Conservation (phyloP, 2,329 filamentous ascomycete genomes). For the Plenodomus biglobosus region DNA sequence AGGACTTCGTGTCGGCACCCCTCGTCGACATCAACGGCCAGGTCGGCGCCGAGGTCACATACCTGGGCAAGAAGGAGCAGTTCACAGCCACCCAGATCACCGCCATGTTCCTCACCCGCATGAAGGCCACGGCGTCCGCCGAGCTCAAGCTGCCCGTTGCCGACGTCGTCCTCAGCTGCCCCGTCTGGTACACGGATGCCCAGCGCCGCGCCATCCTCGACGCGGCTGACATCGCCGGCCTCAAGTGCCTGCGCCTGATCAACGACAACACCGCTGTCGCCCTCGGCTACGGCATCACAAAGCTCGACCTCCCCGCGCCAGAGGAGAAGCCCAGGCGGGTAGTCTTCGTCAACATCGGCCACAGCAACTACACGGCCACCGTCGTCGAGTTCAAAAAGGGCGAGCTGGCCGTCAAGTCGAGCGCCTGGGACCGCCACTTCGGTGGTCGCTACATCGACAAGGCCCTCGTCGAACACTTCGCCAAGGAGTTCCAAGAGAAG, state of each 20-base stretch:
- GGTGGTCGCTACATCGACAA: constrained; percentile 97
- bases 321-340: constrained; percentile 94
- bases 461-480: constrained; percentile 91
- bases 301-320: constrained; percentile 82
- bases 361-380: constrained; percentile 93
- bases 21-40: constrained; percentile 91
- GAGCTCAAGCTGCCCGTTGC: constrained; percentile 91
- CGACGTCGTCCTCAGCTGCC: constrained; percentile 91
- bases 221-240: constrained; percentile 86
- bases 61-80: constrained; percentile 90
- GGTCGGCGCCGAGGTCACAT: constrained; percentile 90
- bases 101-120: constrained; percentile 94
- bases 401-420: constrained; percentile 90
- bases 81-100: constrained; percentile 94
- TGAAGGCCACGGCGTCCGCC: constrained; percentile 80
- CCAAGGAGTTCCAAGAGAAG: constrained; percentile 94
- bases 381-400: constrained; percentile 97
- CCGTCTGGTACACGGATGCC: constrained; percentile 94
- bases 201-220: constrained; percentile 90
- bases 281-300: constrained; percentile 96
- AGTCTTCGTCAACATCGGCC: constrained; percentile 89
- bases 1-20: constrained; percentile 82
- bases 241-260: constrained; percentile 91
- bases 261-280: constrained; percentile 98
- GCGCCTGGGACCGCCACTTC: constrained; percentile 91